These are phyloP conservation scores for Chlamydomonas reinhardtii DNA, from an alignment of 163 green algal species.

Conservation along the genomic window DNA sequence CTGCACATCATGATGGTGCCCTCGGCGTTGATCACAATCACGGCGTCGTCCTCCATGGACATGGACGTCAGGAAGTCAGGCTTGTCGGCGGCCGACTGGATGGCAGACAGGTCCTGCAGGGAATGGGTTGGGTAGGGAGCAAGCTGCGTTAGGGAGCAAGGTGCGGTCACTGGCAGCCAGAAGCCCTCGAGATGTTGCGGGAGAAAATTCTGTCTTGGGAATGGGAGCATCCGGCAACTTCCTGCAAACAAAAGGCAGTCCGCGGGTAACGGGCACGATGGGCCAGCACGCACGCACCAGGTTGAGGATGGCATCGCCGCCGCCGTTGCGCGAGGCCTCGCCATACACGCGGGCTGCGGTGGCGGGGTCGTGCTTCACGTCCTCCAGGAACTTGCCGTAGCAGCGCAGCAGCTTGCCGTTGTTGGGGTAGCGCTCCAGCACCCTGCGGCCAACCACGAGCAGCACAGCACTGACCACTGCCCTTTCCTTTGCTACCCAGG, in stretches of 20 bases:
- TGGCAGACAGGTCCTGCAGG: not conserved
- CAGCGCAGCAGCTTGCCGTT: slow-evolving; percentile 69
- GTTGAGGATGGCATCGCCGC: slow-evolving; percentile 17
- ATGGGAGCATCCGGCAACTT: too few species aligned
- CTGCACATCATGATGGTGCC: slow-evolving; percentile 70
- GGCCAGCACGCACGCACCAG: not conserved
- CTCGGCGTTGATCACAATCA: slow-evolving; percentile 65
- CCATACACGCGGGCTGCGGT: slow-evolving; percentile 32
- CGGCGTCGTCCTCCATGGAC: slow-evolving; percentile 58
- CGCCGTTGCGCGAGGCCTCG: slow-evolving; percentile 36
- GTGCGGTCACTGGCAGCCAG: too few species aligned
- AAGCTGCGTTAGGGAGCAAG: not conserved
- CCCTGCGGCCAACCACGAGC: slow-evolving; percentile 24
- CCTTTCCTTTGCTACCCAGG: too few species aligned
- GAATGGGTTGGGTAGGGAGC: too few species aligned
- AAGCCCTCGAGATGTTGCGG: too few species aligned
- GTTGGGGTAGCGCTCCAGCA: slow-evolving; percentile 70
- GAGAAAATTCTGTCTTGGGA: too few species aligned
- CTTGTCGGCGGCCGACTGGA: slow-evolving; percentile 20
- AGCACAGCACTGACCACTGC: too few species aligned
- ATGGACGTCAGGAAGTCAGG: slow-evolving; percentile 53
- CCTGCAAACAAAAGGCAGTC: too few species aligned
- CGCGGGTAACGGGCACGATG: too few species aligned
- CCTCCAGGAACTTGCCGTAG: slow-evolving; percentile 58
- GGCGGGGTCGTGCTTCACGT: slow-evolving; percentile 46